Evolutionary conservation across 1,284 basidiomycete genomes (phyloP).

Genomic region (Ustilago sp.): DNA sequence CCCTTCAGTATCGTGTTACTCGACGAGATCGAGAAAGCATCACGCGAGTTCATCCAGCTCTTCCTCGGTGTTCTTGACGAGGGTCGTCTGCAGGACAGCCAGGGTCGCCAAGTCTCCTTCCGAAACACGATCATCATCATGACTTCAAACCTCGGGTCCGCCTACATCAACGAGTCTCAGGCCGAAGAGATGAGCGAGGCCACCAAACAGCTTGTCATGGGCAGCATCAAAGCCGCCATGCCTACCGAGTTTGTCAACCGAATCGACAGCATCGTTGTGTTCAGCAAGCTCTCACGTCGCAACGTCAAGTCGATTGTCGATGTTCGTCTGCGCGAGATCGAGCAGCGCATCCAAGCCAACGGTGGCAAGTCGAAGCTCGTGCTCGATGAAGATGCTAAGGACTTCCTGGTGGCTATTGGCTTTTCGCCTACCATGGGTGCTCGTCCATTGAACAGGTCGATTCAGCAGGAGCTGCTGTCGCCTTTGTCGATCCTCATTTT

Average conservation of each 20-base stretch:
- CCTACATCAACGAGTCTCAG: slow-evolving; percentile 73
- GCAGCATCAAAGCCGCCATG: slow-evolving; percentile 72
- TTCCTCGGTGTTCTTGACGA: slow-evolving; percentile 87
- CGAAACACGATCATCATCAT: slow-evolving; percentile 70
- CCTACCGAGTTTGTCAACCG: slow-evolving; percentile 75
- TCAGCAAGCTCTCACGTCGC: slow-evolving; percentile 72
- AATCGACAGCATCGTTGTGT: slow-evolving; percentile 73
- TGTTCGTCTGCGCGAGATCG: slow-evolving; percentile 74
- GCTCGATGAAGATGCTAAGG: slow-evolving; percentile 81
- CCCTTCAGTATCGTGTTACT: slow-evolving; percentile 69
- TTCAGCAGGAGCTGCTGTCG: slow-evolving; percentile 92
- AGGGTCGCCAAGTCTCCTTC: slow-evolving; percentile 68
- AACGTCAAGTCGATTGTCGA: slow-evolving; percentile 74
- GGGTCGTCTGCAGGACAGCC: slow-evolving; percentile 81
- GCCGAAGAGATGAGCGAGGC: slow-evolving; percentile 71
- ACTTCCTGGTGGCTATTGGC: slow-evolving; percentile 76
- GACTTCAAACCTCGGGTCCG: slow-evolving; percentile 74
- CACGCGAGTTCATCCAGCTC: slow-evolving; percentile 90
- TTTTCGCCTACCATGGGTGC: slow-evolving; percentile 74
- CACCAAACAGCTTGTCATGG: slow-evolving; percentile 70
- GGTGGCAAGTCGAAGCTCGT: slow-evolving; percentile 82
- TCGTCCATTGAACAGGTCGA: slow-evolving; percentile 88
- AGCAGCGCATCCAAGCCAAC: slow-evolving; percentile 80
- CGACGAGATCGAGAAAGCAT: slow-evolving; percentile 76
- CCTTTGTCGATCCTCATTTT: slow-evolving; percentile 89